Conservation (phyloP, 179 eudicot species). For the Beta lomatogona region DNA sequence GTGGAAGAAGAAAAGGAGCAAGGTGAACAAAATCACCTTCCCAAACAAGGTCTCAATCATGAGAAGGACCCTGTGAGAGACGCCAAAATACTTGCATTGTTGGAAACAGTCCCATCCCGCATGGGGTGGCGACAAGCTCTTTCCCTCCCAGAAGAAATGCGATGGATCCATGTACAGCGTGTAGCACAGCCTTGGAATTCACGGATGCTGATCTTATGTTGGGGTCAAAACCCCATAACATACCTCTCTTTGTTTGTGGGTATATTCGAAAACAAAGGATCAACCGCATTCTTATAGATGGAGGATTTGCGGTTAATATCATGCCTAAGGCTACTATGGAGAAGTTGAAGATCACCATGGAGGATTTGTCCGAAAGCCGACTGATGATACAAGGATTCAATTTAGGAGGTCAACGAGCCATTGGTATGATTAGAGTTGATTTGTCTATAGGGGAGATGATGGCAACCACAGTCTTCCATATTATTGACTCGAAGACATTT, state of each 20-base stretch:
- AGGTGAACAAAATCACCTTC: neutral
- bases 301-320: neutral
- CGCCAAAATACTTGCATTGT: neutral
- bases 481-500: slow-evolving; percentile 8
- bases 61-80: neutral
- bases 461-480: neutral
- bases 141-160: neutral
- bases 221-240: neutral
- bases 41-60: neutral
- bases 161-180: neutral
- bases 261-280: neutral
- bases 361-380: neutral
- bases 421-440: neutral
- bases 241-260: neutral
- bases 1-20: neutral
- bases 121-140: slow-evolving; percentile 3
- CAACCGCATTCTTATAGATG: neutral
- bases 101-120: neutral
- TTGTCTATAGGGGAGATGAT: neutral
- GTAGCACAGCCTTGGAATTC: neutral
- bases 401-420: neutral
- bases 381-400: slow-evolving; percentile 12
- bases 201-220: neutral
- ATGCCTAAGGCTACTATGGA: slow-evolving; percentile 15
- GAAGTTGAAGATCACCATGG: neutral